These are phyloP conservation scores for Gastroboletus turbinatus DNA, from an alignment of 1,284 basidiomycete species.

Conservation along the genomic window DNA sequence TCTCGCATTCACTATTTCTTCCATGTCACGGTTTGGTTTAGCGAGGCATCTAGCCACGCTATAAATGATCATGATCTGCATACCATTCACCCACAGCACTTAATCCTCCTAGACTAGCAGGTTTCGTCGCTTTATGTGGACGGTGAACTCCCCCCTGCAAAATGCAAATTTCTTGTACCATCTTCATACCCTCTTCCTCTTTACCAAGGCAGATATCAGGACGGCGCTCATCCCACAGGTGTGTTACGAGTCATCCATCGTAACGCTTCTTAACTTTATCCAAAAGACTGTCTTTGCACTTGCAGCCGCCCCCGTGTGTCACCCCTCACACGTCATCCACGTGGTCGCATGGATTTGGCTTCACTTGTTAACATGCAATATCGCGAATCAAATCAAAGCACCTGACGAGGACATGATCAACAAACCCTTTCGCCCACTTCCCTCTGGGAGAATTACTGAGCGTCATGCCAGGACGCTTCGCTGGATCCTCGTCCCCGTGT, in stretches of 20 bases:
- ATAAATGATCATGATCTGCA: constrained; percentile 8
- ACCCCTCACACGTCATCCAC: constrained; percentile 18
- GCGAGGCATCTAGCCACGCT: not conserved
- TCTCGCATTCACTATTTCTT: not conserved
- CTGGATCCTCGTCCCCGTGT: constrained; percentile 38
- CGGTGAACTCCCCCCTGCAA: not conserved
- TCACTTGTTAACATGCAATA: constrained; percentile 39
- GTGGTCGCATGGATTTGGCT: constrained; percentile 41
- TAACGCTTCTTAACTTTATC: not conserved
- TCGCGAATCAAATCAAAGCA: constrained; percentile 41
- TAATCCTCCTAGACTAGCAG: not conserved
- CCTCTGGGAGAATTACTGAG: constrained; percentile 36
- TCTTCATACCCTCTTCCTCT: constrained; percentile 29
- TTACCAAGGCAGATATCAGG: constrained; percentile 41
- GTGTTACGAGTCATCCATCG: not conserved
- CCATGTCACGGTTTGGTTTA: not conserved
- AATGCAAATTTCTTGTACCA: constrained; percentile 6
- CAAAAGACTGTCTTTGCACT: constrained; percentile 20
- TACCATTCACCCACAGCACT: not conserved
- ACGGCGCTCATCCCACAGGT: constrained; percentile 39
- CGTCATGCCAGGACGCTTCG: constrained; percentile 32
- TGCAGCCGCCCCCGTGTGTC: constrained; percentile 9
- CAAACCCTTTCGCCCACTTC: constrained; percentile 40
- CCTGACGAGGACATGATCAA: constrained; percentile 40
- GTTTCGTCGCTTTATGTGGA: not conserved